Evolutionary conservation across 495 filamentous ascomycete species (phyloP).

Genomic region (Pseudomonodictys pantanalensis): DNA sequence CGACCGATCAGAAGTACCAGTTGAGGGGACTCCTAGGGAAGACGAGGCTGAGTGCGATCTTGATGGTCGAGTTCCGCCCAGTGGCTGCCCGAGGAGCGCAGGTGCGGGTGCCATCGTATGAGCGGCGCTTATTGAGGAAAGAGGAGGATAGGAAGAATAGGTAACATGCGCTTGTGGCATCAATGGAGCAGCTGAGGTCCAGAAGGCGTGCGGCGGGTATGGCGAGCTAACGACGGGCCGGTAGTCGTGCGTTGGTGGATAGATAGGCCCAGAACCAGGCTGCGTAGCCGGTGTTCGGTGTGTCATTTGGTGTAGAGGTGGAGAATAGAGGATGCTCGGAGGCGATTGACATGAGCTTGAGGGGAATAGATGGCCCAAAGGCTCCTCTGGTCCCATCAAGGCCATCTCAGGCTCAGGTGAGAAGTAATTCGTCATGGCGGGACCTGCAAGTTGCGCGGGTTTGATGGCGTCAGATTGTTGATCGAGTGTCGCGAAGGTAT

Average conservation of each 20-base stretch:
- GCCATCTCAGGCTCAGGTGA: conserved; percentile 37
- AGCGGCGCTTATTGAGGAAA: conserved; percentile 3
- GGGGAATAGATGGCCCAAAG: conserved; percentile 33
- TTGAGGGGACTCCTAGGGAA: conserved; percentile 14
- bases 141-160: conserved; percentile 28
- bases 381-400: conserved; percentile 35
- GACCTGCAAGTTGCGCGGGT: background rate
- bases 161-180: conserved; percentile 6
- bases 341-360: conserved; percentile 28
- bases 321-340: conserved; percentile 28
- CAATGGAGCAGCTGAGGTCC: conserved; percentile 14
- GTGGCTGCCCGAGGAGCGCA: background rate
- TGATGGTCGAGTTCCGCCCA: conserved; percentile 14
- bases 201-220: conserved; percentile 28
- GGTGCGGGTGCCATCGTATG: conserved; percentile 13
- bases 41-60: conserved; percentile 28
- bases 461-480: too few relatives aligned
- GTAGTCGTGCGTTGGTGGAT: conserved; percentile 21
- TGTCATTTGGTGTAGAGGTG: conserved; percentile 25
- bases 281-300: conserved; percentile 6
- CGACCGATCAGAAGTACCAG: conserved; percentile 2
- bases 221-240: conserved; percentile 13
- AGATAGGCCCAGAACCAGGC: conserved; percentile 10
- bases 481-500: background rate
- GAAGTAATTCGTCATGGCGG: conserved; percentile 38